Base-by-base conservation (phyloP, 441 rosid genomes). In the Biscutella laevigata region DNA sequence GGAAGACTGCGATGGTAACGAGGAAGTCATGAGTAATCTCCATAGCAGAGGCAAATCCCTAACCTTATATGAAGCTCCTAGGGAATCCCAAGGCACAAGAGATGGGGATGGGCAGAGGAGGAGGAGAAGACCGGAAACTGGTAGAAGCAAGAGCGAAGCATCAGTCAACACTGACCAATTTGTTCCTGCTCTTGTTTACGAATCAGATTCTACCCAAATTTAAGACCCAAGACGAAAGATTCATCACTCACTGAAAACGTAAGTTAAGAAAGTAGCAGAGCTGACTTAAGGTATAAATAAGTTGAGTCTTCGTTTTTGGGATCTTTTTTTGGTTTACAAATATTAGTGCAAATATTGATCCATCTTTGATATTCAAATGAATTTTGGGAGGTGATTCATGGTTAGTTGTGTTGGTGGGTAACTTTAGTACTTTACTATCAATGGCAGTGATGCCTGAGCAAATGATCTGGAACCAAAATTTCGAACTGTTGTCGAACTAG, bases 51-150 rank as follows among this genome's bases (percentile, higher is more conserved):
- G 71, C 11, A 54, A 67, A 38, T 63, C 73, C 0, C 64, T 80
- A 29, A 78, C 89, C 29, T 71, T 84, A 17, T 79, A 80, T 17
- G 94, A 82, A 57, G 84, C 77, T 55, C 70, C 85, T 3, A 70
- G 65, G 69, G 62, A 22, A 16, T 43, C 71, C 3, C 67, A 52
- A 64, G 66, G 65, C 53, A 40, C 43, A 47, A 66, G 49, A 38
- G 57, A 59, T 30, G 63, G 62, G 10, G 77, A 59, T 45, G 78
- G 48, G 2, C 48, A 40, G 3, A 49, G 24, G 20, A 17, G 20
- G 3, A 49, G 24, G 20, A 17, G 20, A 66, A 74, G 53, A 52
- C 72, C 60, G 5, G 65, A 35, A 44, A 77, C 58, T 39, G 74
- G 72, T 41, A 78, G 78, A 60, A 78, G 79, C 71, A 72, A 71